Base-by-base conservation (phyloP, 140 eudicot genomes). In the Cichorium intybus region DNA sequence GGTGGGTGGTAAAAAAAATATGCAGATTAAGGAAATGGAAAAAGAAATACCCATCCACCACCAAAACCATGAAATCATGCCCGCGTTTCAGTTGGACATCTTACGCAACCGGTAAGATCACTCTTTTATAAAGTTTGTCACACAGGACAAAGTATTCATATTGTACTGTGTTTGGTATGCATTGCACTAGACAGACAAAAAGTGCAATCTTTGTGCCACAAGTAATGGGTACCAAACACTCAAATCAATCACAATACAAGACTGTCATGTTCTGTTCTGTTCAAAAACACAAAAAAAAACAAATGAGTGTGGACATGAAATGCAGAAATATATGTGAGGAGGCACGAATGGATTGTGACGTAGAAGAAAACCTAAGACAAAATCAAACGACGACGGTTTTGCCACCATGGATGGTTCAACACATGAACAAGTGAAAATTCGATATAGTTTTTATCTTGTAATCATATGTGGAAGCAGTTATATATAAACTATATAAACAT, bases 1-100 rank as follows among this genome's bases (percentile, higher is more conserved):
- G n/a, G n/a, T n/a, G n/a, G n/a, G n/a, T n/a, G n/a, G n/a, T n/a
- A n/a, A n/a, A n/a, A n/a, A 10, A 45, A 21, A 49, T 14, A 3
- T 29, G 56, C 75, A 81, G 86, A 76, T 78, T 31, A 81, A 78
- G 70, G 87, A 75, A 62, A 72, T 60, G 74, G 77, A 79, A 81
- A 78, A 72, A 73, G 83, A 66, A 12, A 7, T 56, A 51, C 62
- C 56, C n/a, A n/a, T n/a, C 3, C 43, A 10, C 43, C 2, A 10
- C 66, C 72, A 63, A 24, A 63, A 24, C 70, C 48, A 56, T 59
- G 81, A 60, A 14, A 37, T 23, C 12, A 14, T 62, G 46, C 59
- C 79, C 43, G 21, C 70, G 23, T 58, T 71, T 39, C 73, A 60
- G 10, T 52, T 77, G 9, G 23, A 46, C 28, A 39, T 33, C 53